Evolutionary conservation across 192 early-diverging fungal species (phyloP).

Genomic region (Backusella luteola): DNA sequence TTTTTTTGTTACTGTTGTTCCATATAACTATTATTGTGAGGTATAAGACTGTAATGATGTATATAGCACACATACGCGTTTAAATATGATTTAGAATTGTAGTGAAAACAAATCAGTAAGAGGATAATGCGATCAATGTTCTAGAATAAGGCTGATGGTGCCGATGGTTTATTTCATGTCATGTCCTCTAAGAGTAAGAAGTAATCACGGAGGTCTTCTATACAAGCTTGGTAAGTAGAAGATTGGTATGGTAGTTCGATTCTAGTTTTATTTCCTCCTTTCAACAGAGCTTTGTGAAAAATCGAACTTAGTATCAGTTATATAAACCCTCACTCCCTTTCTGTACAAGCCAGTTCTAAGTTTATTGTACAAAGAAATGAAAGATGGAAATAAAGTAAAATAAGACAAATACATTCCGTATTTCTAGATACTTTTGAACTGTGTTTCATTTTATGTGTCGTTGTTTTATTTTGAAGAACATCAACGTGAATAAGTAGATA

Average conservation of each 20-base stretch:
- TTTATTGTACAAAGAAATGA: no score
- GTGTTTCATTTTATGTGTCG: no score
- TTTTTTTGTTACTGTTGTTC: neutral
- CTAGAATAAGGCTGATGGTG: neutral
- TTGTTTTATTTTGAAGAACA: no score
- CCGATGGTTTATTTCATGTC: neutral
- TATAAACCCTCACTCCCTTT: no score
- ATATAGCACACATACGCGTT: neutral
- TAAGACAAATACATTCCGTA: no score
- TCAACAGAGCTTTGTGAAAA: neutral
- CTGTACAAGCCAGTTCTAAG: no score
- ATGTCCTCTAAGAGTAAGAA: neutral
- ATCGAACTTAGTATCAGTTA: neutral
- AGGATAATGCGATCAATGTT: neutral
- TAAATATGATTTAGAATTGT: neutral
- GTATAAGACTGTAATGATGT: neutral
- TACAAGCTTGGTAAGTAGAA: neutral
- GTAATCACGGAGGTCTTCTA: neutral
- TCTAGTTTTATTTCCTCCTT: neutral
- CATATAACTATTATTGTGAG: neutral
- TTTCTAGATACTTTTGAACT: no score
- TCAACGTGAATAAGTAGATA: no score
- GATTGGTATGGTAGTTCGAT: neutral
- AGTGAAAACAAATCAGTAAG: neutral
- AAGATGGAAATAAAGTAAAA: no score